A percentile compares a stretch with the other conserved stretches of the same genome.
phyloP scores from a whole-genome alignment of 441 rosid species.

The Bruguiera hainesii region DNA sequence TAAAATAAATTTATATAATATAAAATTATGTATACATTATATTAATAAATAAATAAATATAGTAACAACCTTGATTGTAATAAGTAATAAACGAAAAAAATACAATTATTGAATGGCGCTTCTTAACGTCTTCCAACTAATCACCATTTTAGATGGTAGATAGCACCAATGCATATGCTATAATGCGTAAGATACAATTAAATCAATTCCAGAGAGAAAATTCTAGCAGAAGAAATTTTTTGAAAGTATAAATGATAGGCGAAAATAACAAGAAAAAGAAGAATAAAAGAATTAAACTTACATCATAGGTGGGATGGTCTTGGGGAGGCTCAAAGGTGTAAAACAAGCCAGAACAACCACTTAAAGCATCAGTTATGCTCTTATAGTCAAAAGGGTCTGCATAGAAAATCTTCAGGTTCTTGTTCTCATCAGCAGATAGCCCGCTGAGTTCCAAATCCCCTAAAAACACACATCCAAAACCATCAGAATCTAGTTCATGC shows the following conservation, averaged over 20 bases:
- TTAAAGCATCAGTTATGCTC: conserved; percentile 49
- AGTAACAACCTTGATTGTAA: too few relatives aligned
- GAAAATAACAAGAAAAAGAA: not conserved
- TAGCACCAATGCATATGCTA: too few relatives aligned
- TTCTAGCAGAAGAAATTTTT: not conserved
- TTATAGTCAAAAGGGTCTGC: conserved; percentile 65
- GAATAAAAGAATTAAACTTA: conserved; percentile 20
- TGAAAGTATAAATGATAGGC: too few relatives aligned
- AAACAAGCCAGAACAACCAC: conserved; percentile 57
- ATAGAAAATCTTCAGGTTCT: conserved; percentile 43
- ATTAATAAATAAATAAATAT: too few relatives aligned
- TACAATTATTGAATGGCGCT: too few relatives aligned
- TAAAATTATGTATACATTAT: too few relatives aligned
- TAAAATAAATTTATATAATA: too few relatives aligned
- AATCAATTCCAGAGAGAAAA: too few relatives aligned
- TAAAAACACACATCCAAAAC: conserved; percentile 3
- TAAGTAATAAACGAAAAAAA: too few relatives aligned
- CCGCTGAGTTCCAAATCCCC: conserved; percentile 31
- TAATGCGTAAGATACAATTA: too few relatives aligned
- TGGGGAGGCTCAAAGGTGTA: conserved; percentile 53
- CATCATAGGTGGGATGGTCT: conserved; percentile 54
- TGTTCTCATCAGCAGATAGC: conserved; percentile 13
- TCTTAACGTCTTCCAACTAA: too few relatives aligned
- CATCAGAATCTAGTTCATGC: not conserved
- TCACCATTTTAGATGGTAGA: too few relatives aligned